Evolutionary conservation across 805 yeast species (phyloP), one percentile per base, ranked within the genome.

Genomic region (Komagataella populi): DNA sequence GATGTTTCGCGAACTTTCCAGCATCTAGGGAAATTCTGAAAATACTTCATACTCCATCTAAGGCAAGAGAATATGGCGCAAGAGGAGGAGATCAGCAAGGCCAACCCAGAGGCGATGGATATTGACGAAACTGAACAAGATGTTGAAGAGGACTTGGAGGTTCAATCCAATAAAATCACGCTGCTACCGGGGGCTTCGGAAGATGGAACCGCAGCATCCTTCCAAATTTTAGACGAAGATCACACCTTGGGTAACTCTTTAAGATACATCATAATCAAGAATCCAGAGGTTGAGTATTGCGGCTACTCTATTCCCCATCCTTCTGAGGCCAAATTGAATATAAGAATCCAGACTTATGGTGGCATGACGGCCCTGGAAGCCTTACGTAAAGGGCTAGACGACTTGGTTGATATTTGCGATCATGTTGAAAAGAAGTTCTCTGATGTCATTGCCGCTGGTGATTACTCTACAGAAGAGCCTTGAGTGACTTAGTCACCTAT

Each of bases 301-400:
- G 99, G 99, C 52, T 93, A 93, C 70, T 88, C 97, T 47, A 93
- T 93, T 58, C 99, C 99, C 8, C 99, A 93, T 68, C 99, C 99
- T 17, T 87, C 96, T 43, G 99, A 93, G 69, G 75, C 87, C 54
- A 84, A 85, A 58, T 72, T 93, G 68, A 88, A 93, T 69, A 66
- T 93, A 52, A 81, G 99, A 70, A 88, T 93, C 56, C 99, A 93
- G 70, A 93, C 99, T 1, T 90, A 89, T 63, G 96, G 84, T 49
- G 45, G 48, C 6, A 76, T 80, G 56, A 83, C 97, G 3, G 98
- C 98, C 3, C 81, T 87, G 45, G 96, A 91, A 65, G 98, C 96
- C 1, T 74, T 93, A 46, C 90, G 87, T 60, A 87, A 88, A 66
- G 98, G 98, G 22, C 75, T 93, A 54, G 86, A 85, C 55, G 95